phyloP scores from a whole-genome alignment of 176 grass and related monocot species.

The Raddia guianensis region DNA sequence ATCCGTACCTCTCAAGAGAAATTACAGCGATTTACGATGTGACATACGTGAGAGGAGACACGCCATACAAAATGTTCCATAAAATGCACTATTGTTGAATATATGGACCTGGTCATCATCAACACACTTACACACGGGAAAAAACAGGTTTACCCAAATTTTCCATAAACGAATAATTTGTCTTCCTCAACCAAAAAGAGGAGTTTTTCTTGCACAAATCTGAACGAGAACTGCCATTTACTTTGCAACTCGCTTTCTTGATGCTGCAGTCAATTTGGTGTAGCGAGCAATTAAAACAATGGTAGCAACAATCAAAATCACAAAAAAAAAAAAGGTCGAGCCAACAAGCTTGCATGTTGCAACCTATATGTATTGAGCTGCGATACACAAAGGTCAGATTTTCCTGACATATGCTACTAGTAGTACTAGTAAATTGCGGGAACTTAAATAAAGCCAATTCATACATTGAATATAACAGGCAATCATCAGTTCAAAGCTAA shows the following conservation, averaged over 20 bases:
- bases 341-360: conserved; percentile 42
- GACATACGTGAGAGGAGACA: no score
- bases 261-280: background rate
- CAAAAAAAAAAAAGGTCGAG: conserved; percentile 19
- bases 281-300: background rate
- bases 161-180: background rate
- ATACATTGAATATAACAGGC: conserved; percentile 18
- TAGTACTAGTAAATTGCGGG: conserved; percentile 18
- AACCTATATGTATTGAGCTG: conserved; percentile 33
- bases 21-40: no score
- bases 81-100: background rate
- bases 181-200: background rate
- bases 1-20: no score
- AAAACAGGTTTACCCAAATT: background rate
- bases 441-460: conserved; percentile 10
- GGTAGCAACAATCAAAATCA: conserved; percentile 41
- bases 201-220: background rate
- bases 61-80: no score
- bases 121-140: background rate
- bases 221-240: background rate
- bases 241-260: background rate
- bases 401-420: conserved; percentile 6
- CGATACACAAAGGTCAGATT: conserved; percentile 26
- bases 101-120: background rate
- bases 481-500: conserved; percentile 15